Evolutionary conservation across 768 basidiomycete species (phyloP), one percentile per base, ranked within the genome.

Genomic region (Xerocomellus dryophilus): DNA sequence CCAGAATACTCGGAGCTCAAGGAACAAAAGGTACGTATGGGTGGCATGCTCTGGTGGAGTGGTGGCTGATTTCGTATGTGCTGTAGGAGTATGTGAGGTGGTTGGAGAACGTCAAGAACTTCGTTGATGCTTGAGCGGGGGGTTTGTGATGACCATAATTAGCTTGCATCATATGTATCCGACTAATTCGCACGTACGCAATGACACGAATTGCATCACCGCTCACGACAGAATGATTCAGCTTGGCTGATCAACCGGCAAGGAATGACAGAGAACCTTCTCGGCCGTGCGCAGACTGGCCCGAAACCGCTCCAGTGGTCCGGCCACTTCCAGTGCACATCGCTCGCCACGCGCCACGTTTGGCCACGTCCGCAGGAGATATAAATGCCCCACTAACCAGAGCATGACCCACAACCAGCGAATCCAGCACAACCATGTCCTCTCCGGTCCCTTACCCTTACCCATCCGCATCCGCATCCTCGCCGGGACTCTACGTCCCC

Each of bases 11-110:
- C 88, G 14, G 86, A 90, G 66, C 76, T 77, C 76, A 98, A 97
- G 79, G 95, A 98, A 67, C 95, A 98, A 76, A 85, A 86, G 82
- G 93, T 93, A 14, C 2, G 70, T 63, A 7, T 27, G 15, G 7
- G 5, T 47, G 51, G 23, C 43, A 0, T 47, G 36, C 5, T 43
- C 10, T 41, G 57, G 41, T 25, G 47, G 15, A 8, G 54, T 9
- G 60, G 32, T 49, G 54, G 17, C 54, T 58, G 50, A 46, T 25
- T 11, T 31, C 20, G 36, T 9, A 4, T 12, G 45, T 35, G 51
- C 31, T 57, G 36, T 45, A 94, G 93, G 95, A 98, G 75, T 98
- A 98, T 73, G 82, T 93, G 64, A 78, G 76, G 60, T 98, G 95
- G 95, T 74, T 98, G 64, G 73, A 80, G 62, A 84, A 83, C 61